Conservation (phyloP, 805 yeast genomes). For the Lachancea dasiensis region DNA sequence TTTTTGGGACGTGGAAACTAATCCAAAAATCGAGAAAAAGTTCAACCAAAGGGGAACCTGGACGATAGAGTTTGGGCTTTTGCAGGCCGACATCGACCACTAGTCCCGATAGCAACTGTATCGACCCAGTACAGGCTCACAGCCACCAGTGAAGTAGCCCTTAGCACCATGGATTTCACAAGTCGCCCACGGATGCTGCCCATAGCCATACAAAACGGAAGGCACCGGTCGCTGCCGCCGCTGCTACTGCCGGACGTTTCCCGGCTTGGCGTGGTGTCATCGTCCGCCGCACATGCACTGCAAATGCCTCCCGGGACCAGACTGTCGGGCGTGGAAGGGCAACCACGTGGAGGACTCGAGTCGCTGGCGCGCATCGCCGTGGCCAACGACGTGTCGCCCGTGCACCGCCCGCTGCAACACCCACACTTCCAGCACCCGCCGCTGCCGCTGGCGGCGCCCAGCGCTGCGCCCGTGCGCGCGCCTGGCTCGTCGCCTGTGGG, state of each 20-base stretch:
- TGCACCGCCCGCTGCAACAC: slow-evolving; percentile 1
- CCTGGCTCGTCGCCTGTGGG: not conserved
- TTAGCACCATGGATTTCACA: no score
- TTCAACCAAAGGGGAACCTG: no score
- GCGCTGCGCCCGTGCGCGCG: not conserved
- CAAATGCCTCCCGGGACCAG: not conserved
- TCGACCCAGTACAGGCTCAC: no score
- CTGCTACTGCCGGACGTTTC: slow-evolving; percentile 23
- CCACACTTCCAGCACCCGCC: slow-evolving; percentile 1
- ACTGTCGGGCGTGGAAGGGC: not conserved
- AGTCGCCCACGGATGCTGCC: no score
- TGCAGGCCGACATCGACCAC: no score
- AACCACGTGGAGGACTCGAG: slow-evolving; percentile 12
- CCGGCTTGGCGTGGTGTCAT: not conserved
- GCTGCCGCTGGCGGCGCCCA: slow-evolving; percentile 1
- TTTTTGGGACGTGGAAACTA: no score
- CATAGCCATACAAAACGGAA: slow-evolving; percentile 25
- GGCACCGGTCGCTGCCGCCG: slow-evolving; percentile 26
- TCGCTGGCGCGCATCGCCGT: slow-evolving; percentile 21
- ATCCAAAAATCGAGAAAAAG: no score
- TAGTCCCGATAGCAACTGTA: no score
- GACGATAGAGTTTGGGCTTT: no score
- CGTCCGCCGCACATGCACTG: slow-evolving; percentile 2
- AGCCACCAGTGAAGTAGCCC: no score
- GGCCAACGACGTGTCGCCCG: slow-evolving; percentile 11